Percentiles rank a stretch among this genome's conserved stretches.
These are phyloP conservation scores for Leishmania guyanensis DNA, from an alignment of 208 protist genomes.

Conservation along the genomic window DNA sequence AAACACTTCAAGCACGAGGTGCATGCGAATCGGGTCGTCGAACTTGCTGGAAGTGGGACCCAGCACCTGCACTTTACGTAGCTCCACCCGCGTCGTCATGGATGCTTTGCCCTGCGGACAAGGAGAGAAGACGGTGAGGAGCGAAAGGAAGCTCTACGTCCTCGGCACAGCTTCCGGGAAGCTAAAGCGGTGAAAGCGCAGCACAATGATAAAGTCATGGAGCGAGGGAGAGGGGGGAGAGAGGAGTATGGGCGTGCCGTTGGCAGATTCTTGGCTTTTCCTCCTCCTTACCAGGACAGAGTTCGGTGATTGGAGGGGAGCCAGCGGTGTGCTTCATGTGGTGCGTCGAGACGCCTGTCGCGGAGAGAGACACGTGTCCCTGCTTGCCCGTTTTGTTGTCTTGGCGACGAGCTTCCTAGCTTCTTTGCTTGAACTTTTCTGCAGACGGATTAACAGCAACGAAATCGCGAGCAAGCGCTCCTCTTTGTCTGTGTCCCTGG, in stretches of 20 bases:
- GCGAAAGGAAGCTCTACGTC: background rate
- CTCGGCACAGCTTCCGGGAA: background rate
- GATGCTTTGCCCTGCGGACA: no score
- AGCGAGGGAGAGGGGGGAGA: background rate
- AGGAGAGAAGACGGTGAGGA: background rate
- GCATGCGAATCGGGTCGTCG: constrained; percentile 51
- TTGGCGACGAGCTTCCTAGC: no score
- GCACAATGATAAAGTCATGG: background rate
- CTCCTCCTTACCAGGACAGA: background rate
- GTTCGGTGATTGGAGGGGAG: background rate
- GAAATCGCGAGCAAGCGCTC: background rate
- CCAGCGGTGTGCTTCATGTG: background rate
- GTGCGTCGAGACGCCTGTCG: background rate
- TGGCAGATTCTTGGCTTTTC: background rate
- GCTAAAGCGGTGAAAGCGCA: background rate
- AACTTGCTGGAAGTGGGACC: constrained; percentile 54
- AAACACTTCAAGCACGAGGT: constrained; percentile 69
- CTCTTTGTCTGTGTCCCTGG: background rate
- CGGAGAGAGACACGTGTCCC: background rate
- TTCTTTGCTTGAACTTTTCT: background rate
- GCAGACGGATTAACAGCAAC: background rate
- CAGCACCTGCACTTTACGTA: constrained; percentile 52
- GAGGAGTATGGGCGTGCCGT: background rate
- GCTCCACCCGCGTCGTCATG: constrained; percentile 63
- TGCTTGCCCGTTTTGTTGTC: background rate